These are phyloP conservation scores for Paramyrothecium sp. DNA, from an alignment of 2,329 filamentous ascomycete species.

Conservation along the genomic window DNA sequence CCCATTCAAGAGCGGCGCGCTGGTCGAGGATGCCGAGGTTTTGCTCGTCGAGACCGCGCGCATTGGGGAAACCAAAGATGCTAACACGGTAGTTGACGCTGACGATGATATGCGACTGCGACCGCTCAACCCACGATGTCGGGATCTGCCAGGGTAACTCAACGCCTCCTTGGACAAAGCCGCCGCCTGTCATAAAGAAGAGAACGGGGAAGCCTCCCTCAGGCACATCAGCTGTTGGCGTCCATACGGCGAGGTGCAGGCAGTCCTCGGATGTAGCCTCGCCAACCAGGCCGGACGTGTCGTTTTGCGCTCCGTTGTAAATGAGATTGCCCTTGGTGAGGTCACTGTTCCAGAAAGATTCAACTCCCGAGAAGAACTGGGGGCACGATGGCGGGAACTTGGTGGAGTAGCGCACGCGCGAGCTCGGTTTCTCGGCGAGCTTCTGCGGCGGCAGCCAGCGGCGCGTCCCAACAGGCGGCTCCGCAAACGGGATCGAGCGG, in stretches of 20 bases:
- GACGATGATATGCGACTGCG: constrained; percentile 26
- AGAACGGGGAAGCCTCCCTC: constrained; percentile 37
- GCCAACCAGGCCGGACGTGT: constrained; percentile 15
- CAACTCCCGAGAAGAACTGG: constrained; percentile 24
- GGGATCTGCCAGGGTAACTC: constrained; percentile 44
- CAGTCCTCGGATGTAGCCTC: constrained; percentile 34
- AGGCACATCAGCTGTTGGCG: constrained; percentile 21
- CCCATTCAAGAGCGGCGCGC: constrained; percentile 1
- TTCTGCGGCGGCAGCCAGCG: constrained; percentile 27
- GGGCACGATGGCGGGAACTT: constrained; percentile 28
- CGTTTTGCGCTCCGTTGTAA: constrained; percentile 17
- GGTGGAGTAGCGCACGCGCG: constrained; percentile 20
- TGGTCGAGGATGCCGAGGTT: constrained; percentile 2
- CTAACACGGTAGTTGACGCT: constrained; percentile 7
- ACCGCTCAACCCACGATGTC: constrained; percentile 37
- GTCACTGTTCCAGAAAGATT: constrained; percentile 4
- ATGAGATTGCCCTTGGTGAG: constrained; percentile 14
- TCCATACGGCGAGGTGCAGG: constrained; percentile 43
- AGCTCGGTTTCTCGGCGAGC: constrained; percentile 13
- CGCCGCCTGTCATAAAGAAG: constrained; percentile 47
- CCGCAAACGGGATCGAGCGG: constrained; percentile 33
- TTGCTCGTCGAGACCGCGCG: constrained; percentile 36
- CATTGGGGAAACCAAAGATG: constrained; percentile 5
- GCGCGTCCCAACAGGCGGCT: constrained; percentile 27
- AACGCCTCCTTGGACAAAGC: constrained; percentile 40